Evolutionary conservation across 495 filamentous ascomycete species (phyloP).

Genomic region (Xylaria castorea): DNA sequence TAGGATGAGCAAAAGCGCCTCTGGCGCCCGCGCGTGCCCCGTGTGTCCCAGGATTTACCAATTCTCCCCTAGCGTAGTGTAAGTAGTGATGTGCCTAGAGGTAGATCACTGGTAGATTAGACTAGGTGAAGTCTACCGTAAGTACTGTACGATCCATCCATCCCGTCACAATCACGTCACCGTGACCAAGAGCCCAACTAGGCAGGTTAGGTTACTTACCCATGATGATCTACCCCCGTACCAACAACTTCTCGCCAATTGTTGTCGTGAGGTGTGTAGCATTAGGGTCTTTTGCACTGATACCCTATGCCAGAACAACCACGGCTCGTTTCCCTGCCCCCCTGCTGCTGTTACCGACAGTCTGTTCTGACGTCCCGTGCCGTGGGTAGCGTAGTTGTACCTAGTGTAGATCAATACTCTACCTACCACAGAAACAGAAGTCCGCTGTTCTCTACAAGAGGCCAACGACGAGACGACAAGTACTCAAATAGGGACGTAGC

Average conservation of each 20-base stretch:
- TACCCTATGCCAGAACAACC: not conserved
- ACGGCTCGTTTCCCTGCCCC: constrained; percentile 1
- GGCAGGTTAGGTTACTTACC: constrained; percentile 1
- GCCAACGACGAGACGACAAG: not conserved
- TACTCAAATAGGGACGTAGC: not conserved
- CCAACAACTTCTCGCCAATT: not conserved
- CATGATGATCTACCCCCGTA: not conserved
- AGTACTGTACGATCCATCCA: too few relatives aligned
- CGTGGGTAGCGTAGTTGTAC: not conserved
- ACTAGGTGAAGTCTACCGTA: not conserved
- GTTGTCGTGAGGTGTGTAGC: not conserved
- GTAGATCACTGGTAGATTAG: not conserved
- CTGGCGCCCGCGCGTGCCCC: not conserved
- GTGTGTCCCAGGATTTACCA: not conserved
- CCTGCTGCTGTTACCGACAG: constrained; percentile 18
- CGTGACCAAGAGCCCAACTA: not conserved
- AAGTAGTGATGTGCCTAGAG: not conserved
- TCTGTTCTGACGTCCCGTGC: constrained; percentile 15
- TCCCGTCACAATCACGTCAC: constrained; percentile 28
- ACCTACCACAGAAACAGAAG: not conserved
- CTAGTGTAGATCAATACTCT: not conserved
- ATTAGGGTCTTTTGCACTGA: constrained; percentile 9
- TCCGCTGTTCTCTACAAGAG: not conserved
- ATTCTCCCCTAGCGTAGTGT: not conserved
- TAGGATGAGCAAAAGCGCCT: constrained; percentile 11